Conservation (phyloP, 2,329 filamentous ascomycete species). For the Rutstroemia sp. region DNA sequence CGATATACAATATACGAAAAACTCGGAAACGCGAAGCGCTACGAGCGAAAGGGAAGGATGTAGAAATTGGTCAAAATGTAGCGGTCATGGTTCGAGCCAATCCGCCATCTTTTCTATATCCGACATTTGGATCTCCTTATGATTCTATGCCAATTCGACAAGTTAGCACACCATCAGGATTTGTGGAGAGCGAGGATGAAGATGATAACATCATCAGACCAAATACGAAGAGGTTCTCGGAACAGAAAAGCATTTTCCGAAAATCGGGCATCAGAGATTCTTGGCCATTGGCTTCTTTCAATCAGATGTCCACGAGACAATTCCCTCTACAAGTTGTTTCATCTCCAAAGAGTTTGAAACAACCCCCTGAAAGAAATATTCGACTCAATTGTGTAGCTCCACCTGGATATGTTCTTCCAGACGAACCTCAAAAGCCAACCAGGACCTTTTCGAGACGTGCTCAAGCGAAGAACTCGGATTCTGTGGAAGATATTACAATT, state of each 20-base stretch:
- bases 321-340: slow-evolving; percentile 8
- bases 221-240: slow-evolving; percentile 11
- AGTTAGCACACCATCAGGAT: neutral
- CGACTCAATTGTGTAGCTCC: slow-evolving; percentile 19
- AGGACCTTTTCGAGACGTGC: slow-evolving; percentile 9
- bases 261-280: slow-evolving; percentile 22
- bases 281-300: slow-evolving; percentile 22
- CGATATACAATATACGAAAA: neutral
- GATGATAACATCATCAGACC: slow-evolving; percentile 5
- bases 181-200: slow-evolving; percentile 3
- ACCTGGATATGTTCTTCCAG: slow-evolving; percentile 20
- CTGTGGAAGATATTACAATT: slow-evolving; percentile 1
- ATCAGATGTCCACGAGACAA: slow-evolving; percentile 7
- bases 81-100: neutral
- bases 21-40: neutral
- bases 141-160: neutral
- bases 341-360: neutral
- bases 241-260: slow-evolving; percentile 13
- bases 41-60: neutral
- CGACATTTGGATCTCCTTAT: neutral
- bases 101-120: neutral
- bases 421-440: slow-evolving; percentile 16
- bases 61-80: neutral
- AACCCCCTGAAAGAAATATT: slow-evolving; percentile 13
- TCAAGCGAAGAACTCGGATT: slow-evolving; percentile 1